These are phyloP conservation scores for Fusarium oligoseptatum DNA, from an alignment of 2,329 filamentous ascomycete genomes.

Conservation along the genomic window DNA sequence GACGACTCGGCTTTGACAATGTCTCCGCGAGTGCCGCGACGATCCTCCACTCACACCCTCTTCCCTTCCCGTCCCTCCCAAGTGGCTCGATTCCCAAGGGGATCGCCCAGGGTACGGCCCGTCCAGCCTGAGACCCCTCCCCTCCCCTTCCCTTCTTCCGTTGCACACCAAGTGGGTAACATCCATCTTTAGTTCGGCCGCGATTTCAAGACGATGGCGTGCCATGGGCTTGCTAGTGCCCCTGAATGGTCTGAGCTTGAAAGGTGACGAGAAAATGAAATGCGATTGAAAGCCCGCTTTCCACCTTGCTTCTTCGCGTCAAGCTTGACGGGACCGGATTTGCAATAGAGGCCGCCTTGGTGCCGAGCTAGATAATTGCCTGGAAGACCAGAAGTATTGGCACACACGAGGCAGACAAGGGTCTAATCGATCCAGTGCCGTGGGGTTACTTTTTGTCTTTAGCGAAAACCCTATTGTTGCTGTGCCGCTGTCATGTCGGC, in stretches of 20 bases:
- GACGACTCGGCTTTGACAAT: neutral
- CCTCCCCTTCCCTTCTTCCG: neutral
- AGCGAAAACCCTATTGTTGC: neutral
- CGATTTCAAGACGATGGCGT: slow-evolving; percentile 1
- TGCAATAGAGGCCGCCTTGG: neutral
- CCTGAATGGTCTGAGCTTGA: slow-evolving; percentile 1
- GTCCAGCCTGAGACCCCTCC: neutral
- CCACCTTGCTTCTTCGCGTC: neutral
- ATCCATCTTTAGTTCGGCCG: neutral
- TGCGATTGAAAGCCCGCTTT: neutral
- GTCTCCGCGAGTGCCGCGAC: neutral
- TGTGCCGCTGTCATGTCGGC: neutral
- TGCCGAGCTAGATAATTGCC: neutral
- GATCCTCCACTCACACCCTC: neutral
- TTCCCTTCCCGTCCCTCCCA: no score
- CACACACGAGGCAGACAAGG: neutral
- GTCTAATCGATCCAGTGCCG: neutral
- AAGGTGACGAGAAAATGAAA: neutral
- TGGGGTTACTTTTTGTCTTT: neutral
- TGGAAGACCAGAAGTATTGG: neutral
- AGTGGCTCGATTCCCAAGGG: neutral
- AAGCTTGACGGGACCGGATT: neutral
- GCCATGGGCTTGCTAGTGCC: neutral
- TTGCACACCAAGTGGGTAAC: slow-evolving; percentile 5
- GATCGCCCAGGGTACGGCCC: slow-evolving; percentile 20